Base-by-base conservation (phyloP, 1,284 basidiomycete genomes). In the Spongiforma sp. region DNA sequence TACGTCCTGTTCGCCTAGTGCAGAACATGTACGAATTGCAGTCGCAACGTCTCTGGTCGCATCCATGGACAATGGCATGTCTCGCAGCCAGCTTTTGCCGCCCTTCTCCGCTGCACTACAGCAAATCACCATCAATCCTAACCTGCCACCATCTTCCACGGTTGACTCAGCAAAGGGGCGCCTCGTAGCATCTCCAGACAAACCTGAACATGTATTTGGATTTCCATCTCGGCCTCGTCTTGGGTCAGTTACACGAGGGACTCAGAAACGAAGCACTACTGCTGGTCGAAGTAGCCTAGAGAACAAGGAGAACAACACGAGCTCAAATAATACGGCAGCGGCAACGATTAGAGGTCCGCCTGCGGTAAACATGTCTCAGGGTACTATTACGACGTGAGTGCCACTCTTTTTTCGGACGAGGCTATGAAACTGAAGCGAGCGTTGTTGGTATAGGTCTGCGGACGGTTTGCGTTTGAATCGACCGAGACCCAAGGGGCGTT, bases 391-490 rank as follows among this genome's bases (percentile, higher is more conserved):
- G 72, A 87, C 84, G 90, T 91, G 71, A 71, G 88, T 85, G 5
- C 59, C 12, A 0, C 17, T 33, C 9, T n/a, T 33, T n/a, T 12
- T 2, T 26, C 1, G 12, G 10, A 9, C 15, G n/a, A n/a, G 15
- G 6, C 7, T 21, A 32, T 33, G n/a, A 34, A 34, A 14, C 17
- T 37, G 17, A 37, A 32, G 21, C 12, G 33, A 62, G 34, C 62
- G 57, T n/a, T 33, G 56, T 39, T 50, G 24, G 52, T 56, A 48
- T 68, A 92, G 90, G 46, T 83, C 88, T 60, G 80, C 83, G 43
- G 86, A 89, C 65, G 83, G 82, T 30, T 80, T 92, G 39, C 81
- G 90, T 68, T 77, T 93, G 68, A 89, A 82, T 72, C 86, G 90
- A 41, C 90, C 91, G 9, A 71, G 79, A 21, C 79, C 77, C 6